Base-by-base conservation (phyloP, 202 grass and related monocot genomes). In the Panicum hallii region DNA sequence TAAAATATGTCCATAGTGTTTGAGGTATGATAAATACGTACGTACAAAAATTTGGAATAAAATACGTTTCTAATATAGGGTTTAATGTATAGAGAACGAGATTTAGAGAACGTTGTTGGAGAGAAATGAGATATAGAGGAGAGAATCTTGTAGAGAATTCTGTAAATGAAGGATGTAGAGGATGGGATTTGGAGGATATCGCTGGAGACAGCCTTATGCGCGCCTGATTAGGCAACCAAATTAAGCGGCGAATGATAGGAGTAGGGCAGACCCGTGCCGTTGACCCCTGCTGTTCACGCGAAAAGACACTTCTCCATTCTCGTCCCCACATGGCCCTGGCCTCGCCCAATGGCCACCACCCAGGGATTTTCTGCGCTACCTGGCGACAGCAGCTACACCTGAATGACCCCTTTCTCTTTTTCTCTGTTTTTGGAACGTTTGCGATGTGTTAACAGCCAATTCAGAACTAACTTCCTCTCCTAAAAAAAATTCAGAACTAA, bases 221-320 rank as follows among this genome's bases (percentile, higher is more conserved):
- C 1, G 1, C 45, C 36, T 86, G 66, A 79, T 72, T 71, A 63
- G 44, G 26, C 73, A 66, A 70, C 9, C 28, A 70, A 44, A 84
- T 84, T 75, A 84, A 48, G 11, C 58, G 10, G 49, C 38, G 5
- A 74, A 57, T 75, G 41, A 68, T 40, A 23, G 57, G 10, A 12
- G 45, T 19, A n/a, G 44, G 57, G 34, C 32, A 41, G 47, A 10
- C 17, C 23, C 6, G 44, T 40, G 85, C 48, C 70, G 70, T 82
- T 87, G 85, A 87, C 85, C 23, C 78, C 45, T 48, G 69, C 49
- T 30, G 38, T 15, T 48, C 43, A 66, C 84, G 67, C 57, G 7
- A 53, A 47, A 54, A 20, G 61, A 48, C 53, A 1, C 23, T 36
- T 77, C 5, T 23, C 26, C 9, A 63, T 11, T 30, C 44, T 9